Base-by-base conservation (phyloP, 805 yeast species). In the Myxozyma geophila region DNA sequence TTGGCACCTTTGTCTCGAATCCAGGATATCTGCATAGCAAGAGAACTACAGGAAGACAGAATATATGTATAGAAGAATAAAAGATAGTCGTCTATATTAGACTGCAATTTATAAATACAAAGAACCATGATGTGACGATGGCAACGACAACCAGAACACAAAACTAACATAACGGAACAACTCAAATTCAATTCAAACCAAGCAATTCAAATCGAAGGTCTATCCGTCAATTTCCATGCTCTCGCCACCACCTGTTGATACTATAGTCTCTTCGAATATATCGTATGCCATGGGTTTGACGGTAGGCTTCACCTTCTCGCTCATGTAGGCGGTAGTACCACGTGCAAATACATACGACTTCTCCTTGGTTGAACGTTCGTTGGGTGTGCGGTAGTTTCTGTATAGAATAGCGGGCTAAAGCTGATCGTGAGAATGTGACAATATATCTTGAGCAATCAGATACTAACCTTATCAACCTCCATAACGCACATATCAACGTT, bases 401-500 rank as follows among this genome's bases (percentile, higher is more conserved):
- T 83, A 80, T 60, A 93, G 82, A 66, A 83, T 85, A 9, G 98
- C 97, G 23, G 79, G 80, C 72, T 74, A 35, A 15, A 47, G 6
- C 35, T 15, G 39, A 23, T 28, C 28, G 37, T 2, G 7, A 60
- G 52, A n/a, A 19, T 23, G 28, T n/a, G 36, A 12, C 2, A 49
- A 9, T 23, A 21, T 19, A 37, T 13, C 12, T 23, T 15, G 10
- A 8, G 7, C 10, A 9, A 15, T n/a, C n/a, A 13, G 21, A 43
- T 12, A 47, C 68, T 35, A 76, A 90, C 96, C 75, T 90, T 86
- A 67, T 95, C 97, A 48, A 84, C 80, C 78, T 93, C 98, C 96
- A 95, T 91, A 17, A 95, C 98, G 81, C 98, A 95, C 67, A 95
- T 81, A 76, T 95, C 99, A 43, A 95, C 98, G 74, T 95, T 95